Evolutionary conservation across 768 basidiomycete genomes (phyloP).

Genomic region (Suillus decipiens): DNA sequence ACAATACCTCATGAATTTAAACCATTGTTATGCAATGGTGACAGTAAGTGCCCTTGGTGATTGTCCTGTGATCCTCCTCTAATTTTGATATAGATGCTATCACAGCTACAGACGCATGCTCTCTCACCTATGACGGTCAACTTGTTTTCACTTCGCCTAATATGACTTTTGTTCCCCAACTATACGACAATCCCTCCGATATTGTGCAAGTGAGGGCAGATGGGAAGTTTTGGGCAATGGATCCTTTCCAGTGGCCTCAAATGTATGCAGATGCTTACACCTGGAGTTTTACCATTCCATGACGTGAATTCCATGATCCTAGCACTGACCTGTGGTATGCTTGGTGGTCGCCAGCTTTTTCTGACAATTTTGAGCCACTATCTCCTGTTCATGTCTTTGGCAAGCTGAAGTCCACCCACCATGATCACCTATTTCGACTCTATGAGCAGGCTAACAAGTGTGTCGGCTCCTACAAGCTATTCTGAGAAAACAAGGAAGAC

Average conservation of each 20-base stretch:
- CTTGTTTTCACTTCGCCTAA: not conserved
- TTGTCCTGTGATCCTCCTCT: not conserved
- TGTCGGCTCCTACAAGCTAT: not conserved
- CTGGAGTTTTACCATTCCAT: not conserved
- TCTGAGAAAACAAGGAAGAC: not conserved
- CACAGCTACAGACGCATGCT: not conserved
- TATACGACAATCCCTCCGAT: not conserved
- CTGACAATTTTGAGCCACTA: not conserved
- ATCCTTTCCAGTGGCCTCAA: constrained; percentile 1
- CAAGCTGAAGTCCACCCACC: not conserved
- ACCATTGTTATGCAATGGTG: not conserved
- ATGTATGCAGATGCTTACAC: not conserved
- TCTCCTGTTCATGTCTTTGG: constrained; percentile 1
- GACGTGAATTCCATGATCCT: not conserved
- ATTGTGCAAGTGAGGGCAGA: not conserved
- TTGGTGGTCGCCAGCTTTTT: not conserved
- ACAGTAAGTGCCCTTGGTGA: not conserved
- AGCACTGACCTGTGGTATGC: not conserved
- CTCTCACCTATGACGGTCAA: not conserved
- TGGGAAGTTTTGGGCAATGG: not conserved
- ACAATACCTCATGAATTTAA: not conserved
- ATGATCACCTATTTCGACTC: not conserved
- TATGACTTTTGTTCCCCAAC: not conserved
- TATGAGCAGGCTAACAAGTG: not conserved
- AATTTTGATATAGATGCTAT: not conserved